Evolutionary conservation across 345 rosid genomes (phyloP), one percentile per base, ranked within the genome.

Genomic region (Acer yangbiense): DNA sequence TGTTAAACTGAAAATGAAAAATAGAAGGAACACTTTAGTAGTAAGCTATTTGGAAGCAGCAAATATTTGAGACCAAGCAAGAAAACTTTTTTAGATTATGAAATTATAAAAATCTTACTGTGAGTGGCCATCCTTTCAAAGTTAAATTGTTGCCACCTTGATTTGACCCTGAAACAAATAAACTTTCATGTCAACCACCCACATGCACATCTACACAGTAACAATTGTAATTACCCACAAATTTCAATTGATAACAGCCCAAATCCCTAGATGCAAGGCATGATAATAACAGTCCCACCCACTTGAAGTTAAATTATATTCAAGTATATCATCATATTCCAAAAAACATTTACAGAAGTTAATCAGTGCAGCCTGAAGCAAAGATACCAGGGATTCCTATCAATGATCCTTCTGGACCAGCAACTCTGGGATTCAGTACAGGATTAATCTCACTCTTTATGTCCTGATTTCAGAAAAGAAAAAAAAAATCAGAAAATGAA

Each of bases 91-190:
- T 16, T 35, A 16, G 58, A 58, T 57, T 76, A 70, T 21, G 8
- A 10, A 80, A 44, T 29, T 63, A 44, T 32, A 46, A 60, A 74
- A 65, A 77, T 83, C 92, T 93, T 80, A 95, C 99, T 0, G 94
- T 87, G 67, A 95, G 92, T 6, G 99, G 99, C 94, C 97, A 93
- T 75, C 99, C 99, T 88, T 91, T 95, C 80, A 95, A 82, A 48
- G 99, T 92, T 82, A 95, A 86, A 87, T 91, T 93, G 83, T 85
- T 95, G 74, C 91, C 88, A 64, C 90, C 95, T 83, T 93, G 98
- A 86, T 87, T 93, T 78, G 98, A 91, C 79, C 99, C 99, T 94
- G 89, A 76, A 77, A 84, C 62, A 85, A 68, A 78, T 16, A 48
- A 78, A 43, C 55, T 68, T 48, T 50, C 29, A 58, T 3, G 50